Conservation (phyloP, 1,284 basidiomycete genomes). For the Phellinidium pouzarii region DNA sequence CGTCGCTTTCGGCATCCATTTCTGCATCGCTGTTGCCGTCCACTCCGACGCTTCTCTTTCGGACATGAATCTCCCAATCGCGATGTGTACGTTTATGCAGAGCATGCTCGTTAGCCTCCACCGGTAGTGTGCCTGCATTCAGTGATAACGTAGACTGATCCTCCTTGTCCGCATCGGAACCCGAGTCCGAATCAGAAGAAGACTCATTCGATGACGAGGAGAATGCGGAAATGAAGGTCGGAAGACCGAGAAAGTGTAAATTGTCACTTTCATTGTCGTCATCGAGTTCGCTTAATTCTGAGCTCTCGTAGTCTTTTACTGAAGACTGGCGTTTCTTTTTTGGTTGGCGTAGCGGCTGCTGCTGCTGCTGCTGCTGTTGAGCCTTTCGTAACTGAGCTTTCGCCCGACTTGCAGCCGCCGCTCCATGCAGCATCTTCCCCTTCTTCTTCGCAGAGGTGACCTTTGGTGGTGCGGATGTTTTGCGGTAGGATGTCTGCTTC, state of each 20-base stretch:
- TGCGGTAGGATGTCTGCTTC: slow-evolving; percentile 3
- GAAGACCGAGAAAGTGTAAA: slow-evolving; percentile 39
- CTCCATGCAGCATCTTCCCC: slow-evolving; percentile 13
- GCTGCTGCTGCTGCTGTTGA: slow-evolving; percentile 19
- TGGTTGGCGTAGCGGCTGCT: slow-evolving; percentile 26
- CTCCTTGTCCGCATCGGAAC: slow-evolving; percentile 54
- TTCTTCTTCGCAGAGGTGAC: slow-evolving; percentile 9
- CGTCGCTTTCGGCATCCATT: slow-evolving; percentile 47
- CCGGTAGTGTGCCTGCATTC: slow-evolving; percentile 40
- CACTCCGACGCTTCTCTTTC: slow-evolving; percentile 58
- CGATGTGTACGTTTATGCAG: slow-evolving; percentile 38
- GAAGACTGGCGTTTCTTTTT: slow-evolving; percentile 26
- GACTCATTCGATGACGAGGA: slow-evolving; percentile 30
- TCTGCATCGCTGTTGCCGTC: slow-evolving; percentile 42
- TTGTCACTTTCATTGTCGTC: slow-evolving; percentile 32
- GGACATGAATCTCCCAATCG: slow-evolving; percentile 61
- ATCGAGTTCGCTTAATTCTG: slow-evolving; percentile 29
- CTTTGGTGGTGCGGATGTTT: not conserved
- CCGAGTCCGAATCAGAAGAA: slow-evolving; percentile 33
- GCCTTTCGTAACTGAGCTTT: slow-evolving; percentile 7
- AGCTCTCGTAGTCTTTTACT: slow-evolving; percentile 28
- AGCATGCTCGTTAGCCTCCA: slow-evolving; percentile 44
- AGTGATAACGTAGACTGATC: slow-evolving; percentile 40
- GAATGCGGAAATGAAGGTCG: slow-evolving; percentile 65
- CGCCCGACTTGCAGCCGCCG: slow-evolving; percentile 13